Conservation (phyloP, 495 filamentous ascomycete species). For the Echria macrotheca region DNA sequence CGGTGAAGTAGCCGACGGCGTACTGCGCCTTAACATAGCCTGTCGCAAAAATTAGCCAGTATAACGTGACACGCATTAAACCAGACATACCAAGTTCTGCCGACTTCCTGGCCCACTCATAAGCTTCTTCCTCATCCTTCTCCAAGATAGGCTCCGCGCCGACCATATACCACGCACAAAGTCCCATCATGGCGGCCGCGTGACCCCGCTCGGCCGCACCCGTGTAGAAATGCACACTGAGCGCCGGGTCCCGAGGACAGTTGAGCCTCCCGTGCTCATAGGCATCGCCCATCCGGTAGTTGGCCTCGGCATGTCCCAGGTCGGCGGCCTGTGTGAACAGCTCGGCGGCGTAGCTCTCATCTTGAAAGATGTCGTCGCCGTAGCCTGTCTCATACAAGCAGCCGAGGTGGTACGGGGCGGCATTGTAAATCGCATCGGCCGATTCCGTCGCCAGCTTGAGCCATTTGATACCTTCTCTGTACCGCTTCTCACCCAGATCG, state of each 20-base stretch:
- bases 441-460: slow-evolving; percentile 86
- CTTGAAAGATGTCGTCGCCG: slow-evolving; percentile 87
- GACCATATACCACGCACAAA: slow-evolving; percentile 98
- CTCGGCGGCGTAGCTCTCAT: slow-evolving; percentile 86
- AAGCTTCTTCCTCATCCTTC: slow-evolving; percentile 93
- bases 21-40: slow-evolving; percentile 85
- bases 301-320: slow-evolving; percentile 79
- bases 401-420: slow-evolving; percentile 86
- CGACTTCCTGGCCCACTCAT: slow-evolving; percentile 87
- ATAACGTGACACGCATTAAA: too few species aligned
- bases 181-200: slow-evolving; percentile 92
- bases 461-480: slow-evolving; percentile 93
- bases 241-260: slow-evolving; percentile 83
- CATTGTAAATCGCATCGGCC: slow-evolving; percentile 86
- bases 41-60: slow-evolving; percentile 3
- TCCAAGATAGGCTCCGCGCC: slow-evolving; percentile 89
- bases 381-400: slow-evolving; percentile 82
- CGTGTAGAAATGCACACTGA: slow-evolving; percentile 97
- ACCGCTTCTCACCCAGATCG: slow-evolving; percentile 81
- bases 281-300: slow-evolving; percentile 84
- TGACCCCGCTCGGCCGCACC: slow-evolving; percentile 79
- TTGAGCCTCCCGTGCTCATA: slow-evolving; percentile 88
- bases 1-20: slow-evolving; percentile 93
- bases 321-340: slow-evolving; percentile 92
- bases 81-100: slow-evolving; percentile 80